Percentiles rank a stretch among this genome's conserved stretches.
These are phyloP conservation scores for Ophiostoma perfectum DNA, from an alignment of 2,329 filamentous ascomycete genomes.

Conservation along the genomic window DNA sequence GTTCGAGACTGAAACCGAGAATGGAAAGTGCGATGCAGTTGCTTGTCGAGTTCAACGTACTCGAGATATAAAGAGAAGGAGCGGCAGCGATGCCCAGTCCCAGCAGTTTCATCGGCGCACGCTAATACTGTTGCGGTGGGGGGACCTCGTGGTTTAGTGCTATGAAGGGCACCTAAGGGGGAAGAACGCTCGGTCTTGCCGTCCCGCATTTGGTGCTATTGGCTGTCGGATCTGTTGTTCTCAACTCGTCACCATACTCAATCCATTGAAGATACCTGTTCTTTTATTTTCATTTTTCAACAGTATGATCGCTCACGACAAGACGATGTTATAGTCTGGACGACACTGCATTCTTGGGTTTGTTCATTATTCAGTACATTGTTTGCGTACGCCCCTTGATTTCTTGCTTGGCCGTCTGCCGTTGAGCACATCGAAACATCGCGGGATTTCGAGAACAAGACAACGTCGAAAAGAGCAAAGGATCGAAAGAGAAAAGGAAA, in stretches of 20 bases:
- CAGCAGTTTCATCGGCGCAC: background rate
- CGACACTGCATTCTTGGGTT: background rate
- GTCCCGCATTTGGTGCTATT: conserved; percentile 21
- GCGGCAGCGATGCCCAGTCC: background rate
- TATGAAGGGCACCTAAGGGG: background rate
- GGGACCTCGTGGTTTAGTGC: background rate
- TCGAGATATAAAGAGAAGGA: background rate
- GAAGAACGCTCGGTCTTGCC: background rate
- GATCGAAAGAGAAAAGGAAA: background rate
- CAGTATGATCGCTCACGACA: too few species aligned
- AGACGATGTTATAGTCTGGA: too few species aligned
- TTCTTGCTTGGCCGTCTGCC: background rate
- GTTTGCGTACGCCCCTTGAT: background rate
- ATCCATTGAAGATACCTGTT: conserved; percentile 14
- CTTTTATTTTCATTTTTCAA: background rate
- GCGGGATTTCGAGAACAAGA: background rate
- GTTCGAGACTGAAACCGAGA: background rate
- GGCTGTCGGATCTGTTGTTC: background rate
- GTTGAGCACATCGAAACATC: background rate
- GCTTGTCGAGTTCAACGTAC: background rate
- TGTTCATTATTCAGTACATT: too few species aligned
- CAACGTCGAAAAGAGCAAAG: background rate
- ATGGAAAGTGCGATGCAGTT: conserved; percentile 1
- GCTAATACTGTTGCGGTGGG: conserved; percentile 2
- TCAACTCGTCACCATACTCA: background rate